Base-by-base conservation (phyloP, 441 rosid genomes). In the Populus trichocarpa region DNA sequence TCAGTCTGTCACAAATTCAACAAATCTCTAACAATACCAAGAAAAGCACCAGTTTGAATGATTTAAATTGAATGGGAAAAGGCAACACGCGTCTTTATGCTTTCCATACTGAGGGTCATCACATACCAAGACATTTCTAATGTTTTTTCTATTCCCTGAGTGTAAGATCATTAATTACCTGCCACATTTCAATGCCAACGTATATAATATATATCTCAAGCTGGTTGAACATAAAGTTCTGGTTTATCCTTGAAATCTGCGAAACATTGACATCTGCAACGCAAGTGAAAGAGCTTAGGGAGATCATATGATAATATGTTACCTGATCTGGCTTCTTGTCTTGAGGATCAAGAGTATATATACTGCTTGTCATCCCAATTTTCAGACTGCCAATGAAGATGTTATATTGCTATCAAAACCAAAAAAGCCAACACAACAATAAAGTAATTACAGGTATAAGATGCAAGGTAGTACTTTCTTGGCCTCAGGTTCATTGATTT, bases 181-280 rank as follows among this genome's bases (percentile, higher is more conserved):
- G 98, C 99, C 98, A 96, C 91, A 93, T 77, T 25, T 96, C 98
- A 57, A 96, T 74, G 63, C 99, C 99, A 23, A 90, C 97, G 30
- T 28, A 28, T 28, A 28, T 28, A 28, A 2, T 28, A 28, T 28
- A 81, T 95, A 92, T 86, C 92, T 95, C 91, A 96, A 77, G 38
- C 86, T 78, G 97, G 94, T 88, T 71, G 92, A 23, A 96, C 97
- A 77, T 94, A 91, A 28, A 94, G 81, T 8, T 94, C 97, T 18
- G 94, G 93, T 70, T 96, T 97, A 84, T 96, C 99, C 89, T 92
- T 94, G 88, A 92, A 96, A 12, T 96, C 98, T 96, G 86, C 36
- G 2, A 71, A 65, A 77, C 1, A 53, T 69, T 50, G 8, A 70
- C 80, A 26, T 87, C 99, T 95, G 88, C 81, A 85, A 11, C 68